A percentile compares a stretch with the other conserved stretches of the same genome.
These are phyloP conservation scores for Cupressus sempervirens DNA, from an alignment of 75 land plant species.

Conservation along the genomic window DNA sequence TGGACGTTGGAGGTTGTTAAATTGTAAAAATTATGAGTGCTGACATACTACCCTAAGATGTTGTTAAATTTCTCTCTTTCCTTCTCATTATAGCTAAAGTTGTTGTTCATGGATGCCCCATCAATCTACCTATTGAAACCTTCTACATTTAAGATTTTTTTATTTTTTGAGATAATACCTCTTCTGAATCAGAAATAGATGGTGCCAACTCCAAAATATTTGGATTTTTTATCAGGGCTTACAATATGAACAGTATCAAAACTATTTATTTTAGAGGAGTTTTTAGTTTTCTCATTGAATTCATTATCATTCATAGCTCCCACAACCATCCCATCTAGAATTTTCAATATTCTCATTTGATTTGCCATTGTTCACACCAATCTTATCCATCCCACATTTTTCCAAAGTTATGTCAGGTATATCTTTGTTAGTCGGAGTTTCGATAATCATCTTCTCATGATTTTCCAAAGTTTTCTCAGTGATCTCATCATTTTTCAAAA, in stretches of 20 bases:
- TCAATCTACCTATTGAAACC: background rate
- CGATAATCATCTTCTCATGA: background rate
- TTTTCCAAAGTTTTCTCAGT: background rate
- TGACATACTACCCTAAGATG: conserved; percentile 54
- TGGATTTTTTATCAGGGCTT: background rate
- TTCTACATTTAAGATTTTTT: background rate
- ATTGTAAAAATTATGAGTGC: conserved; percentile 94
- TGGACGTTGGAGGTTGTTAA: no score
- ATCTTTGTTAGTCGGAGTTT: background rate
- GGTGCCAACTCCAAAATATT: background rate
- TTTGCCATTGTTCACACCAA: background rate
- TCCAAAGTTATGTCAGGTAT: background rate
- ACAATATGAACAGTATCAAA: background rate
- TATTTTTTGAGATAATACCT: background rate
- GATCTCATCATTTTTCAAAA: background rate
- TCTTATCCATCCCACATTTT: conserved; percentile 6
- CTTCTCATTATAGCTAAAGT: conserved; percentile 59
- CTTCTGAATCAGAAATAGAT: background rate
- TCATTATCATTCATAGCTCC: background rate
- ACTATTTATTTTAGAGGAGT: background rate
- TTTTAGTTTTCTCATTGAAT: conserved; percentile 1
- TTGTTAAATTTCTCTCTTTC: conserved; percentile 61
- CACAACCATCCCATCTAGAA: conserved; percentile 13
- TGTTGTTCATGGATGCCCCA: conserved; percentile 9
- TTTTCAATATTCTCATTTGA: conserved; percentile 1